Conservation (phyloP, 1,284 basidiomycete genomes). For the Singerocomus inundabilis region DNA sequence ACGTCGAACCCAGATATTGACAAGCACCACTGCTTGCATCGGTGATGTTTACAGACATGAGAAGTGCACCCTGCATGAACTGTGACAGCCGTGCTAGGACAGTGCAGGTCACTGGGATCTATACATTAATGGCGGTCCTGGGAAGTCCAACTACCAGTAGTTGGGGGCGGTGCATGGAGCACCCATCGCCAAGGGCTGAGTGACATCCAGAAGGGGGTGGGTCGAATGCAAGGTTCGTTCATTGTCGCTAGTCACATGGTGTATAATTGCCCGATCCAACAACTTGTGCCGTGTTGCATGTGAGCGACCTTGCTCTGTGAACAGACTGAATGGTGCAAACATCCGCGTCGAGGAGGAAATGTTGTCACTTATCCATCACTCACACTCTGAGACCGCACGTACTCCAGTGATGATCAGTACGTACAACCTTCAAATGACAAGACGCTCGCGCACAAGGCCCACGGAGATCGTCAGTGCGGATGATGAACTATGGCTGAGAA, state of each 20-base stretch:
- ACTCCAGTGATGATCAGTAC: not conserved
- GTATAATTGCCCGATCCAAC: not conserved
- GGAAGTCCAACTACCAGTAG: not conserved
- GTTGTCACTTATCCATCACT: not conserved
- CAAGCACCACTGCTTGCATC: not conserved
- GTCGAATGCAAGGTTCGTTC: not conserved
- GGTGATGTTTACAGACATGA: not conserved
- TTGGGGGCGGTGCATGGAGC: not conserved
- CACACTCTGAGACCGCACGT: not conserved
- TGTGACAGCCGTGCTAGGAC: not conserved
- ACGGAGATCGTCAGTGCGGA: not conserved
- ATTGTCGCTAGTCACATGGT: not conserved
- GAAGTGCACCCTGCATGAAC: not conserved
- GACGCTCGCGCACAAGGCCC: not conserved
- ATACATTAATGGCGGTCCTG: too few species aligned
- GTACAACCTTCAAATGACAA: conserved; percentile 4
- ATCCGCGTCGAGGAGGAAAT: not conserved
- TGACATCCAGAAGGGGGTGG: not conserved
- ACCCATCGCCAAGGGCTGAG: not conserved
- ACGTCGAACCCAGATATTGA: not conserved
- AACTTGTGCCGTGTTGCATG: not conserved
- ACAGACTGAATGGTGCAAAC: not conserved
- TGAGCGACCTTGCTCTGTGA: not conserved
- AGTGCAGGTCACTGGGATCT: not conserved
- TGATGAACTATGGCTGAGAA: too few species aligned